phyloP scores from a whole-genome alignment of 768 basidiomycete genomes.

The Cytidiella melzeri region DNA sequence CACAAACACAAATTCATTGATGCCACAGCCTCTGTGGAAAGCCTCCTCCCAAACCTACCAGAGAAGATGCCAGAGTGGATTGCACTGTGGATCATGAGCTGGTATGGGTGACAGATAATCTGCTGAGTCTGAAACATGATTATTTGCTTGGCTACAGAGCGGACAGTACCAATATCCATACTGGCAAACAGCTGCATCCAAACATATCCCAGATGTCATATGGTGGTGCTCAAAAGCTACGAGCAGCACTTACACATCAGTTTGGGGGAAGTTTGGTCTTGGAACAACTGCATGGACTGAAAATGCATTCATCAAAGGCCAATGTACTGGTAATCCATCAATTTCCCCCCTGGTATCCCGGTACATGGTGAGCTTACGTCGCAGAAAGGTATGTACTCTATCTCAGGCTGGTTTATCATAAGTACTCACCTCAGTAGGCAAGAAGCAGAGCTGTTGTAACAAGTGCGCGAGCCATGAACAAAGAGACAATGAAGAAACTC shows the following conservation, averaged over 20 bases:
- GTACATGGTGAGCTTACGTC: constrained; percentile 22
- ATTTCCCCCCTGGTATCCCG: constrained; percentile 16
- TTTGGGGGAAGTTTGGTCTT: constrained; percentile 12
- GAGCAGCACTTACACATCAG: constrained; percentile 19
- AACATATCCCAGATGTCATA: not conserved
- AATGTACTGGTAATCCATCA: constrained; percentile 18
- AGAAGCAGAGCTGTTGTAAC: constrained; percentile 17
- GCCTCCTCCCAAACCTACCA: constrained; percentile 1
- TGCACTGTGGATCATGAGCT: constrained; percentile 15
- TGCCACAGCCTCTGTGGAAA: not conserved
- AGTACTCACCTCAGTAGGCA: constrained; percentile 5
- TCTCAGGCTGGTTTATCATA: not conserved
- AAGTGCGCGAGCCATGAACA: constrained; percentile 21
- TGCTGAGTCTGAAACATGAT: not conserved
- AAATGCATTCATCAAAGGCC: constrained; percentile 1
- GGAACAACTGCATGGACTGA: constrained; percentile 15
- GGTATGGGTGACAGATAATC: constrained; percentile 2
- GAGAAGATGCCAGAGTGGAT: constrained; percentile 12
- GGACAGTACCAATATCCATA: constrained; percentile 13
- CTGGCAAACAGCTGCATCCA: constrained; percentile 5
- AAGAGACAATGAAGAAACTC: constrained; percentile 14
- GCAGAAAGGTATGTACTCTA: constrained; percentile 16
- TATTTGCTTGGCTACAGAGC: constrained; percentile 7
- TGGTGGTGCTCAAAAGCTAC: constrained; percentile 18
- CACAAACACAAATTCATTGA: not conserved